phyloP scores from a whole-genome alignment of 768 basidiomycete species.

The Tylopilus rubrobrunneus region DNA sequence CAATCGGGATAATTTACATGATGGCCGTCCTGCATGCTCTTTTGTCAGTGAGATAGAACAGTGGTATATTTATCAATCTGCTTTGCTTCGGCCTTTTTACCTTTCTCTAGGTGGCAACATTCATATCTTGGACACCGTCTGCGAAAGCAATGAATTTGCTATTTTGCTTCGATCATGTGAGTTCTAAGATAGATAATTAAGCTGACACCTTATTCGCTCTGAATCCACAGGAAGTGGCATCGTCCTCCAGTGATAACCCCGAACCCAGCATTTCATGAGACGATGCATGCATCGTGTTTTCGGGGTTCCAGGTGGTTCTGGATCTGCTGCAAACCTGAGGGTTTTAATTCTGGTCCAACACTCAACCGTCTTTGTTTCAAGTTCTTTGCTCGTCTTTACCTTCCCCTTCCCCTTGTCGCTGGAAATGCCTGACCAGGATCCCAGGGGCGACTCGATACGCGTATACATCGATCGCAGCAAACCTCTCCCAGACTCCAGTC shows the following conservation, averaged over 20 bases:
- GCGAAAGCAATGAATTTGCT: neutral
- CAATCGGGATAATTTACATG: neutral
- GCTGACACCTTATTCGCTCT: neutral
- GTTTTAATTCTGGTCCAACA: too few relatives aligned
- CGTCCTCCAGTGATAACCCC: neutral
- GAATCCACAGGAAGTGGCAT: neutral
- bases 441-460: neutral
- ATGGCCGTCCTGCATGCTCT: neutral
- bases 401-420: neutral
- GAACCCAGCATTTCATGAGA: neutral
- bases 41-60: too few relatives aligned
- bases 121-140: neutral
- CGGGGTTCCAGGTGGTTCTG: neutral
- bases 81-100: too few relatives aligned
- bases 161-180: neutral
- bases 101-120: too few relatives aligned
- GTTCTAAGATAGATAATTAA: neutral
- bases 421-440: neutral
- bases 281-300: neutral
- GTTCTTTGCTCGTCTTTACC: neutral
- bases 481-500: neutral
- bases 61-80: too few relatives aligned
- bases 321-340: too few relatives aligned
- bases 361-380: neutral
- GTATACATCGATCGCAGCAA: conserved; percentile 1